A percentile compares a stretch with the other conserved stretches of the same genome.
Conservation (phyloP, 83 land plant genomes). For the Picea abies region DNA sequence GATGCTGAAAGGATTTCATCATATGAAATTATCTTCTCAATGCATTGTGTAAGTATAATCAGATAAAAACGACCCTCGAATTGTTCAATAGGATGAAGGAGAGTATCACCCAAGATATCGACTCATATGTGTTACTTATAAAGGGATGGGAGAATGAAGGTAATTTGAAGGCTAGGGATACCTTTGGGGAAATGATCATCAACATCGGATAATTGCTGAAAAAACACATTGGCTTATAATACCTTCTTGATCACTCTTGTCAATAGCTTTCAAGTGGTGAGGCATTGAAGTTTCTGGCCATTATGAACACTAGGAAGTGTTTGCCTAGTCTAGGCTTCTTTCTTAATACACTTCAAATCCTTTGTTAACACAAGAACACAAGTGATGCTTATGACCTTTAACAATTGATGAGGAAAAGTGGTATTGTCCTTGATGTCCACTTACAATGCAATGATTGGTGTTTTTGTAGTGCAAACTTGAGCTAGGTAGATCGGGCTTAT, state of each 20-base stretch:
- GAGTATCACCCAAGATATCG: too few relatives aligned
- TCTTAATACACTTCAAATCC: not conserved
- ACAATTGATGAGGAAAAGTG: constrained; percentile 5
- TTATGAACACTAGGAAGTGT: constrained; percentile 20
- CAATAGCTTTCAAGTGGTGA: not conserved
- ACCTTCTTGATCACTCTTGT: constrained; percentile 23
- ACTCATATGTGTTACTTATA: too few relatives aligned
- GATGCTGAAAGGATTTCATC: too few relatives aligned
- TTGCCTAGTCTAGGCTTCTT: constrained; percentile 21
- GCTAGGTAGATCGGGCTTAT: constrained; percentile 6
- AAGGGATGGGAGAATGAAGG: too few relatives aligned
- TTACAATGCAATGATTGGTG: constrained; percentile 23
- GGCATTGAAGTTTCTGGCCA: constrained; percentile 20
- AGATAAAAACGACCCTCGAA: too few relatives aligned
- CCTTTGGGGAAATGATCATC: not conserved
- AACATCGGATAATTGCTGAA: constrained; percentile 13
- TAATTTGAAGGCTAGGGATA: too few relatives aligned
- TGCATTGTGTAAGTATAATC: too few relatives aligned
- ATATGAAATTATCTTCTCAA: too few relatives aligned
- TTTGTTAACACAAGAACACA: constrained; percentile 2
- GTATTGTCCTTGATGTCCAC: not conserved
- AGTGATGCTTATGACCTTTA: not conserved
- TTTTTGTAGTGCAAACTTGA: not conserved
- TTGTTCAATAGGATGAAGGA: too few relatives aligned
- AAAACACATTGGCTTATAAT: constrained; percentile 22